Conservation (phyloP, 345 rosid genomes). For the Schrenkiella parvula region DNA sequence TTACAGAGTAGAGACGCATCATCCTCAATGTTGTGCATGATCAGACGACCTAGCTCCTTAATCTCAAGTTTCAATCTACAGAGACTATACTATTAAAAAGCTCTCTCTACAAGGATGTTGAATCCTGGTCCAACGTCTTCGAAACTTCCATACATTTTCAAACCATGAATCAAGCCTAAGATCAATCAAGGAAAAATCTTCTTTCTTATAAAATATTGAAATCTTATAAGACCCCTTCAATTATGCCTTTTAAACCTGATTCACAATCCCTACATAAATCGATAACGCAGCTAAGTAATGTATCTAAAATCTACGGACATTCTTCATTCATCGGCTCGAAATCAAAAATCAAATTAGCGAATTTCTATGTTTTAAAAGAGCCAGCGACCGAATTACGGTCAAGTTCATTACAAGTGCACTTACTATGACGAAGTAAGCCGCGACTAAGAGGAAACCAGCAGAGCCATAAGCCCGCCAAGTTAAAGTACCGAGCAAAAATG, state of each 20-base stretch:
- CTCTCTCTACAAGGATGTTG: not conserved
- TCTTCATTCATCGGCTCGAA: not conserved
- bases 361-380: not conserved
- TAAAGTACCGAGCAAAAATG: constrained; percentile 82
- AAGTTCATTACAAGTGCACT: constrained; percentile 27
- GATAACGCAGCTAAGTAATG: not conserved
- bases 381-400: not conserved
- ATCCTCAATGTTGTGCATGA: not conserved
- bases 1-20: not conserved
- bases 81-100: not conserved
- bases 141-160: not conserved
- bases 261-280: not conserved
- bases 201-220: no score
- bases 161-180: not conserved
- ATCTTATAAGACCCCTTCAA: not conserved
- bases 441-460: constrained; percentile 82
- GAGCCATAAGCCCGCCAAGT: constrained; percentile 96
- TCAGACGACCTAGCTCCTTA: constrained; percentile 2
- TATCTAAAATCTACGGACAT: not conserved
- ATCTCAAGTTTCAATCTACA: not conserved
- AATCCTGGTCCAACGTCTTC: not conserved
- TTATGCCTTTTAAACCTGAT: not conserved
- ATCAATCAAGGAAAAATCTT: not conserved
- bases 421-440: constrained; percentile 63
- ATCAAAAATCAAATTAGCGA: not conserved